phyloP scores from a whole-genome alignment of 164 flowering plant species.

The Macadamia integrifolia region DNA sequence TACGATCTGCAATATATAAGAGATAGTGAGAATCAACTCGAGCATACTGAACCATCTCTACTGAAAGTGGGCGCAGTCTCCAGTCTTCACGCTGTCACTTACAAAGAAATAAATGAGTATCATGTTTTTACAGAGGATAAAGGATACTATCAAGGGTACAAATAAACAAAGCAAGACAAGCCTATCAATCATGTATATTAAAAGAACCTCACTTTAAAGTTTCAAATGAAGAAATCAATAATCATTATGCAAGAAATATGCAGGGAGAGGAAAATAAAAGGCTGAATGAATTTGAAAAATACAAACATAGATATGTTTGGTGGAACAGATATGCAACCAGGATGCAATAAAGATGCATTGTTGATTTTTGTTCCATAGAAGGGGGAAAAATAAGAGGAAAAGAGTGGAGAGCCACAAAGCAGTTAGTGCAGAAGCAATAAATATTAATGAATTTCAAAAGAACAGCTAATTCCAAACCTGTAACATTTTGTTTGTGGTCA shows the following conservation, averaged over 20 bases:
- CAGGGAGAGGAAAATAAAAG: background rate
- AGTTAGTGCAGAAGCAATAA: background rate
- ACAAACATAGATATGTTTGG: too few species aligned
- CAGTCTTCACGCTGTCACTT: conserved; percentile 86
- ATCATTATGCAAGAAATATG: background rate
- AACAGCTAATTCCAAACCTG: conserved; percentile 49
- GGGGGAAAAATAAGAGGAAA: too few species aligned
- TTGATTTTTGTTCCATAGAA: too few species aligned
- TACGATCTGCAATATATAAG: conserved; percentile 68
- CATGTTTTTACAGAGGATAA: background rate
- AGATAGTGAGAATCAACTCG: conserved; percentile 86
- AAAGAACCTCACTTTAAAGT: background rate
- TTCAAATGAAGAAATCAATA: background rate
- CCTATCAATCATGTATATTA: background rate
- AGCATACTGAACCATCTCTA: conserved; percentile 88
- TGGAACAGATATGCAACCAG: too few species aligned
- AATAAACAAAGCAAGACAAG: too few species aligned
- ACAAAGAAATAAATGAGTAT: conserved; percentile 1
- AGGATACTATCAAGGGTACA: too few species aligned
- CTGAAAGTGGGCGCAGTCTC: conserved; percentile 87
- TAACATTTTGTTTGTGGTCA: conserved; percentile 64
- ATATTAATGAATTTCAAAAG: background rate
- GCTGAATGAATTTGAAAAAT: too few species aligned
- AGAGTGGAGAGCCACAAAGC: background rate
- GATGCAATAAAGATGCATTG: too few species aligned